Evolutionary conservation across 768 basidiomycete genomes (phyloP).

Genomic region (Hygrocybe punicea): DNA sequence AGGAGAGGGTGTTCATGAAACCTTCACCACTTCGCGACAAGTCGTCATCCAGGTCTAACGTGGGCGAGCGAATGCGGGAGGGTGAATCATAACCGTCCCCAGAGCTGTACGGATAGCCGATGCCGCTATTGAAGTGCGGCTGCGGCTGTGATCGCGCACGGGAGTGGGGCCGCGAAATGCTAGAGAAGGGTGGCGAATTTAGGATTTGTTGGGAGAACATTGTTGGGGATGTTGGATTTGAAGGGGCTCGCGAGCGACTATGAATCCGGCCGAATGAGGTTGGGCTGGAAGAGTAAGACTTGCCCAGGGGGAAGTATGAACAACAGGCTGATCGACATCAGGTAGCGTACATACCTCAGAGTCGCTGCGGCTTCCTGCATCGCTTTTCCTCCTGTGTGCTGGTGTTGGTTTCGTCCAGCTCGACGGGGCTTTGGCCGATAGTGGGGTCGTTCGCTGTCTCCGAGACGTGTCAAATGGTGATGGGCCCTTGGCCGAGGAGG

Average conservation of each 20-base stretch:
- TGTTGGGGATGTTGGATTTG: slow-evolving; percentile 64
- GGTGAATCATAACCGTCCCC: slow-evolving; percentile 8
- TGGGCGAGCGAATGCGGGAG: slow-evolving; percentile 1
- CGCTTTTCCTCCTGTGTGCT: slow-evolving; percentile 65
- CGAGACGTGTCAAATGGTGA: slow-evolving; percentile 70
- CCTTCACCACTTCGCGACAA: slow-evolving; percentile 28
- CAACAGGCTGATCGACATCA: slow-evolving; percentile 10
- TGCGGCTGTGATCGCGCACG: slow-evolving; percentile 55
- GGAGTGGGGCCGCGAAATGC: slow-evolving; percentile 61
- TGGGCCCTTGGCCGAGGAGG: slow-evolving; percentile 43
- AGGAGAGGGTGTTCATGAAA: slow-evolving; percentile 43
- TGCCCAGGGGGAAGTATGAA: slow-evolving; percentile 3
- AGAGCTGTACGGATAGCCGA: slow-evolving; percentile 15
- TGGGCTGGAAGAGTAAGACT: slow-evolving; percentile 43
- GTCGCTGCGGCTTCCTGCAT: slow-evolving; percentile 73
- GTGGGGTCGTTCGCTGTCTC: slow-evolving; percentile 68
- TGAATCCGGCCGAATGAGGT: slow-evolving; percentile 43
- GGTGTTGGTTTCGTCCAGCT: slow-evolving; percentile 71
- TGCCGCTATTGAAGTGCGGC: slow-evolving; percentile 23
- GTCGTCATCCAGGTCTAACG: neutral
- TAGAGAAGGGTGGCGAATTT: slow-evolving; percentile 41
- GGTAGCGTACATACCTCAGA: slow-evolving; percentile 55
- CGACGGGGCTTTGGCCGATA: slow-evolving; percentile 59
- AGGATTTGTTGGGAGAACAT: slow-evolving; percentile 27
- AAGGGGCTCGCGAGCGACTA: slow-evolving; percentile 61